Percentiles rank a stretch among this genome's conserved stretches.
Conservation (phyloP, 495 filamentous ascomycete genomes). For the Talaromyces wortmannii region DNA sequence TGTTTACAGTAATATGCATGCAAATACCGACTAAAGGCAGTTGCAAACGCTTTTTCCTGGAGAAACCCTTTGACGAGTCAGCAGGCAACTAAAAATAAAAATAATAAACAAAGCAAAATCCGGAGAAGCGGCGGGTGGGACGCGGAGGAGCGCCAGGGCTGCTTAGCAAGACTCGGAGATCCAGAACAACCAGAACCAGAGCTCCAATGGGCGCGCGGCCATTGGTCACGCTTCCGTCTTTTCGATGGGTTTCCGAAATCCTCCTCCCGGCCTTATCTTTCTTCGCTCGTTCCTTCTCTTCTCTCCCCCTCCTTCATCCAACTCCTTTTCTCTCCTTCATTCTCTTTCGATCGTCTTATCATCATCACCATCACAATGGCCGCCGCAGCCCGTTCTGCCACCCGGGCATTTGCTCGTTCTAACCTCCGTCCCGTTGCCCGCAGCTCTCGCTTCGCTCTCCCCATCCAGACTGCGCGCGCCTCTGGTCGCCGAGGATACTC, state of each 20-base stretch:
- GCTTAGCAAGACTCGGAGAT: too few relatives aligned
- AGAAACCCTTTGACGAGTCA: too few relatives aligned
- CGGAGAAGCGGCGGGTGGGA: too few relatives aligned
- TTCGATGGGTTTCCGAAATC: neutral
- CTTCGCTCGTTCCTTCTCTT: neutral
- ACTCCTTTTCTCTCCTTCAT: neutral
- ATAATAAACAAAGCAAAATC: too few relatives aligned
- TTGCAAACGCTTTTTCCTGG: too few relatives aligned
- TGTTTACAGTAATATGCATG: too few relatives aligned
- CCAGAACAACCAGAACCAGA: too few relatives aligned
- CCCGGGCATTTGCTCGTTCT: constrained; percentile 45
- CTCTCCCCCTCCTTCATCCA: neutral
- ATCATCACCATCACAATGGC: constrained; percentile 38
- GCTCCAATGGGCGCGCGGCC: too few relatives aligned
- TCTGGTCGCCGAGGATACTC: constrained; percentile 70
- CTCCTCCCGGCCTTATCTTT: neutral
- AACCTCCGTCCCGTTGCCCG: constrained; percentile 39
- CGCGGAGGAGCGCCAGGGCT: too few relatives aligned
- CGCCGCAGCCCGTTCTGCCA: constrained; percentile 44
- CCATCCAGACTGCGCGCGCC: constrained; percentile 56
- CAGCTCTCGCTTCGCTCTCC: constrained; percentile 52
- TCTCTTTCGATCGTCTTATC: neutral
- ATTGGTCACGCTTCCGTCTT: neutral
- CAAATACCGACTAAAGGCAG: too few relatives aligned
- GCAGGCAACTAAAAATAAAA: too few relatives aligned